Evolutionary conservation across 2,329 filamentous ascomycete genomes (phyloP).

Genomic region (Apiospora pterosperma): DNA sequence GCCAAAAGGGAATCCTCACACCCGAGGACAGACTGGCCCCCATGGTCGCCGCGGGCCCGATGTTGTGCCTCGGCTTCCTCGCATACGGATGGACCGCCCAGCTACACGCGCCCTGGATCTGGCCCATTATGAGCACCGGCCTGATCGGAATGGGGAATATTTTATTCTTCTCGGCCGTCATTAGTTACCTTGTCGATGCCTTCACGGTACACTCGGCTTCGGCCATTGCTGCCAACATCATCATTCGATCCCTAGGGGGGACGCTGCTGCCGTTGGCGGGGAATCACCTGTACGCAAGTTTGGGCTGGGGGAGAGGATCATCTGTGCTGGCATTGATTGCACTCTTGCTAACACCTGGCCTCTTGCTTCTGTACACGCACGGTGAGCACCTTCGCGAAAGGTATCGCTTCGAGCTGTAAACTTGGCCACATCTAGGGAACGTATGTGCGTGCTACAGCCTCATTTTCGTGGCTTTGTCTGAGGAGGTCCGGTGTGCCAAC

Average conservation of each 20-base stretch:
- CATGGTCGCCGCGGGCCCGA: neutral
- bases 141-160: neutral
- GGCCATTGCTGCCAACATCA: neutral
- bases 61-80: neutral
- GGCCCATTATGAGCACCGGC: neutral
- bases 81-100: neutral
- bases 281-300: neutral
- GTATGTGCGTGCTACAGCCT: too few relatives aligned
- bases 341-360: neutral
- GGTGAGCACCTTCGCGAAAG: neutral
- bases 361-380: neutral
- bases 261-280: neutral
- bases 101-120: neutral
- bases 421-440: too few relatives aligned
- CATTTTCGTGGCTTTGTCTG: too few relatives aligned
- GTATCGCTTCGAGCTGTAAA: neutral
- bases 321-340: neutral
- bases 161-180: neutral
- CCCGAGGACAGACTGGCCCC: neutral
- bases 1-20: neutral
- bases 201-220: neutral
- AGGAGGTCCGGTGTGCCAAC: too few relatives aligned
- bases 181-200: neutral
- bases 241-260: neutral
- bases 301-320: neutral